These are phyloP conservation scores for Ganoderma meredithae DNA, from an alignment of 1,284 basidiomycete species.

Conservation along the genomic window DNA sequence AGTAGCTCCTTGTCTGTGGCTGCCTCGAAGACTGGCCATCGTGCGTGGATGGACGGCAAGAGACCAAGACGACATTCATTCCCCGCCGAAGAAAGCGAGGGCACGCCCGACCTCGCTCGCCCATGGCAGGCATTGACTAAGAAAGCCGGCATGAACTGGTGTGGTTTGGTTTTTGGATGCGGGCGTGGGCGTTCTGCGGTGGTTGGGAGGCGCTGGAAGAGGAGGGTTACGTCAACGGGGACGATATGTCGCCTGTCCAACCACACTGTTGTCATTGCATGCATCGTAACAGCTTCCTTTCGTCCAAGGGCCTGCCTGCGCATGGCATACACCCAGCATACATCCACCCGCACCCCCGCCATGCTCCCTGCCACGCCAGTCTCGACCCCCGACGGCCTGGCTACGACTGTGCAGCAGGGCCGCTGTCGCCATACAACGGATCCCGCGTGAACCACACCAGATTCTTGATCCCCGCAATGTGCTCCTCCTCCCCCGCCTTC, in stretches of 20 bases:
- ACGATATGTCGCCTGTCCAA: too few relatives aligned
- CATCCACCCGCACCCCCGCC: not conserved
- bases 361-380: not conserved
- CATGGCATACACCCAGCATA: not conserved
- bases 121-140: too few relatives aligned
- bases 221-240: not conserved
- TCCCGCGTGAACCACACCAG: constrained; percentile 48
- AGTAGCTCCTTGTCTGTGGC: not conserved
- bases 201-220: too few relatives aligned
- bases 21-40: not conserved
- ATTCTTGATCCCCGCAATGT: constrained; percentile 40
- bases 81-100: too few relatives aligned
- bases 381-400: not conserved
- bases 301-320: not conserved
- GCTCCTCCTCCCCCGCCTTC: constrained; percentile 37
- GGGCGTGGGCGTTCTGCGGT: too few relatives aligned
- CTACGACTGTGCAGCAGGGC: constrained; percentile 36
- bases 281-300: not conserved
- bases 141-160: too few relatives aligned
- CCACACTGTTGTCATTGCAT: not conserved
- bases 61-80: too few relatives aligned
- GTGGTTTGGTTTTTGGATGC: too few relatives aligned
- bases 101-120: too few relatives aligned
- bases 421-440: constrained; percentile 49
- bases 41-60: too few relatives aligned